Conservation (phyloP, 225 moss, liverwort and hornwort genomes). For the Pleurozium schreberi region DNA sequence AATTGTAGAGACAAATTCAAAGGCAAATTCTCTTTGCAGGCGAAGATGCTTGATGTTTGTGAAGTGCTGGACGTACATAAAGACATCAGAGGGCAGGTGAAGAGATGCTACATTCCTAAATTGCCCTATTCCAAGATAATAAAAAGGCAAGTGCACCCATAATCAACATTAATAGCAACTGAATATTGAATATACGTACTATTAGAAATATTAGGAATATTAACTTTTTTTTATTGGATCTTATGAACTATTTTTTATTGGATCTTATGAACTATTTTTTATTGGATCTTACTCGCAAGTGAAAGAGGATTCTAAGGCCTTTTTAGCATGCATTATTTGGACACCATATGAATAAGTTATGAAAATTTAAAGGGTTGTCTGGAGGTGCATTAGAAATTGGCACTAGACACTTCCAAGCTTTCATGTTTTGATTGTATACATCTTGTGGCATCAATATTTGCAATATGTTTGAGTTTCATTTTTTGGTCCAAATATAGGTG, state of each 20-base stretch:
- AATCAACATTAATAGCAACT: no score
- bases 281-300: neutral
- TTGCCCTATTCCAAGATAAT: no score
- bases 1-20: neutral
- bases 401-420: no score
- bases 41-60: neutral
- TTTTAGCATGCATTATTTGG: neutral
- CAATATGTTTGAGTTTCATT: no score
- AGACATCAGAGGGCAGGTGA: neutral
- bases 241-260: neutral
- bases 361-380: accelerated
- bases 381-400: accelerated
- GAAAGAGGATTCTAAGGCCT: neutral
- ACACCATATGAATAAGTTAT: neutral
- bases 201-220: neutral
- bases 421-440: neutral
- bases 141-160: neutral
- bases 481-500: neutral
- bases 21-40: neutral
- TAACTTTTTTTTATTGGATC: neutral
- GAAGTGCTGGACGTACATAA: neutral
- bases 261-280: no score
- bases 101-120: neutral
- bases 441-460: neutral
- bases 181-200: no score